Conservation (phyloP, 2,329 filamentous ascomycete genomes). For the Pseudophaeomoniella oleicola region DNA sequence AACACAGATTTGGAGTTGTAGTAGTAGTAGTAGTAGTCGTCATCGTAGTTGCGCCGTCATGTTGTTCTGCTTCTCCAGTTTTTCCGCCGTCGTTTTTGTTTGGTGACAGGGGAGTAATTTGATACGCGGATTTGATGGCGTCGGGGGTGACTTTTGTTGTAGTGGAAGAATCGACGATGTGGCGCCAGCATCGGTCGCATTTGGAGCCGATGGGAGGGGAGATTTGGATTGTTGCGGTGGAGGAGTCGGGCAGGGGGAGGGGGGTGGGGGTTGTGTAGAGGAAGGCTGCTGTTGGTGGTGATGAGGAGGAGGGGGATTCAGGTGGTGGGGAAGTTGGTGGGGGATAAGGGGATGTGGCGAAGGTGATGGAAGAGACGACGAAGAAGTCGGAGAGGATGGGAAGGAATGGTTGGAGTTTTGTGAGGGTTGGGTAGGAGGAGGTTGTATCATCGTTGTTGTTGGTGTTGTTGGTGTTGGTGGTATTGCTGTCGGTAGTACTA, state of each 20-base stretch:
- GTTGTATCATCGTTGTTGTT: background rate
- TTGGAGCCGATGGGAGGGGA: background rate
- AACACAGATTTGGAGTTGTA: too few relatives aligned
- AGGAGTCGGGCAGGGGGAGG: background rate
- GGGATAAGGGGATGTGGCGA: background rate
- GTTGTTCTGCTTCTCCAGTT: too few relatives aligned
- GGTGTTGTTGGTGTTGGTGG: constrained; percentile 1
- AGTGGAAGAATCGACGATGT: background rate
- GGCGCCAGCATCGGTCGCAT: background rate
- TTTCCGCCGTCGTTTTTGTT: too few relatives aligned
- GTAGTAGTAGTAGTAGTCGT: too few relatives aligned
- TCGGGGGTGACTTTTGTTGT: too few relatives aligned
- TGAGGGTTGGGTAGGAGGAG: background rate
- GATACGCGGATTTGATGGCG: background rate
- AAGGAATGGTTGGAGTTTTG: background rate
- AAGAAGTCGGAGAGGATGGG: background rate
- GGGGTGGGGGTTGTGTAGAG: background rate
- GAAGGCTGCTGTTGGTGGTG: background rate
- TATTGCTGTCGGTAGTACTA: too few relatives aligned
- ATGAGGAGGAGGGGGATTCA: too few relatives aligned
- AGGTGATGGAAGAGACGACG: background rate
- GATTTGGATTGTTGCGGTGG: background rate
- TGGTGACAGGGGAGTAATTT: background rate
- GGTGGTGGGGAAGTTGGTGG: too few relatives aligned
- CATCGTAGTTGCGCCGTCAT: too few relatives aligned